Percentiles rank a stretch among this genome's conserved stretches.
Conservation (phyloP, 2,329 filamentous ascomycete species). For the Tolypocladium tropicale region DNA sequence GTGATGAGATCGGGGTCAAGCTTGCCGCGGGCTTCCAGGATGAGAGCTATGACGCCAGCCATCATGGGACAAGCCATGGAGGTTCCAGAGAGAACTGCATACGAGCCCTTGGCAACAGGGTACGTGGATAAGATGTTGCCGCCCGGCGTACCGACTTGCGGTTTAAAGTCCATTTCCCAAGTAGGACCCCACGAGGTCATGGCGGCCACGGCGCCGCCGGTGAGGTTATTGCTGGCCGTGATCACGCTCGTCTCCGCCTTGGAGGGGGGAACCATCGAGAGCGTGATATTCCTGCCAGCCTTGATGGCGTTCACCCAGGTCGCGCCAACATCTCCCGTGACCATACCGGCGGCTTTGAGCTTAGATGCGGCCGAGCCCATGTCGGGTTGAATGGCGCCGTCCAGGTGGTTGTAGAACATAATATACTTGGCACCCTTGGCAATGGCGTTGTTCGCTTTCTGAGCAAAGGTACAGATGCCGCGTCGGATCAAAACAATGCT, state of each 20-base stretch:
- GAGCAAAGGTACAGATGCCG: conserved; percentile 39
- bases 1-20: conserved; percentile 29
- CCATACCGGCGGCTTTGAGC: no score
- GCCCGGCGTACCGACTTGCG: conserved; percentile 43
- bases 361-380: no score
- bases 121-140: conserved; percentile 50
- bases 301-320: conserved; percentile 17
- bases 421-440: conserved; percentile 48
- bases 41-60: conserved; percentile 43
- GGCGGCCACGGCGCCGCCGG: conserved; percentile 39
- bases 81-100: conserved; percentile 43
- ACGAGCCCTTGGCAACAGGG: conserved; percentile 33
- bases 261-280: conserved; percentile 18
- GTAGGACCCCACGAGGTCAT: conserved; percentile 52
- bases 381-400: no score
- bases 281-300: conserved; percentile 27
- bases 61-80: conserved; percentile 51
- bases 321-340: no score
- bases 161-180: conserved; percentile 47
- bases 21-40: conserved; percentile 40
- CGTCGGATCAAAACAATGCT: conserved; percentile 50
- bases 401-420: conserved; percentile 49
- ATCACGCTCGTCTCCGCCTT: conserved; percentile 21
- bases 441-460: conserved; percentile 42
- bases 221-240: conserved; percentile 14